Conservation (phyloP, 179 eudicot species). For the Drosera spatulata region DNA sequence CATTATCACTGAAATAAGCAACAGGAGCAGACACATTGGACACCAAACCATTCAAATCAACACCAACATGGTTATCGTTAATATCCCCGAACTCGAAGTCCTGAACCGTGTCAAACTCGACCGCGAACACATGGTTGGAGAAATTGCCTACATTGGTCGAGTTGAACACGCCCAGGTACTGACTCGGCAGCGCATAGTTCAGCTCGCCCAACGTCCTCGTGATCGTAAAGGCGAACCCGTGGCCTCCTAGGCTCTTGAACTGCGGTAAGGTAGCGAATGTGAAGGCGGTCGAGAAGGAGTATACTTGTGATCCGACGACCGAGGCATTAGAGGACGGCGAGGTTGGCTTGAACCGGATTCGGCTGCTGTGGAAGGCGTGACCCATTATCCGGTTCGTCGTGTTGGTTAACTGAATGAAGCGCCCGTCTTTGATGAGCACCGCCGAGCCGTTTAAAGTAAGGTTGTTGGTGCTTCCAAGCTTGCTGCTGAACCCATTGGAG, state of each 20-base stretch:
- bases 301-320: no score
- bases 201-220: slow-evolving; percentile 8
- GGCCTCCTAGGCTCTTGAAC: slow-evolving; percentile 10
- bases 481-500: slow-evolving; percentile 18
- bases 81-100: slow-evolving; percentile 30
- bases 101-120: slow-evolving; percentile 23
- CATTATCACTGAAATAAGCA: slow-evolving; percentile 12
- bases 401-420: slow-evolving; percentile 33
- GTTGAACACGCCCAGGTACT: slow-evolving; percentile 21
- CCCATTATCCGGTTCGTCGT: slow-evolving; percentile 27
- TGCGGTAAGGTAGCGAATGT: slow-evolving; percentile 11
- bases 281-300: slow-evolving; percentile 20
- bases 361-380: slow-evolving; percentile 24
- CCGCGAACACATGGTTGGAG: slow-evolving; percentile 20
- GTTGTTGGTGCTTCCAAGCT: slow-evolving; percentile 7
- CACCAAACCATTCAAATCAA: slow-evolving; percentile 18
- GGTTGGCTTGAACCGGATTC: slow-evolving; percentile 13
- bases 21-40: slow-evolving; percentile 13
- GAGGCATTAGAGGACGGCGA: no score
- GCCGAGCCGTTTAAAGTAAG: slow-evolving; percentile 24
- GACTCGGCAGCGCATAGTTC: slow-evolving; percentile 7
- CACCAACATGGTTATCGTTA: slow-evolving; percentile 43
- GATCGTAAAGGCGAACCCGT: slow-evolving; percentile 24
- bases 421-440: slow-evolving; percentile 13
- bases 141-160: slow-evolving; percentile 8